Base-by-base conservation (phyloP, 2,329 filamentous ascomycete species). In the Monosporascus sp. region DNA sequence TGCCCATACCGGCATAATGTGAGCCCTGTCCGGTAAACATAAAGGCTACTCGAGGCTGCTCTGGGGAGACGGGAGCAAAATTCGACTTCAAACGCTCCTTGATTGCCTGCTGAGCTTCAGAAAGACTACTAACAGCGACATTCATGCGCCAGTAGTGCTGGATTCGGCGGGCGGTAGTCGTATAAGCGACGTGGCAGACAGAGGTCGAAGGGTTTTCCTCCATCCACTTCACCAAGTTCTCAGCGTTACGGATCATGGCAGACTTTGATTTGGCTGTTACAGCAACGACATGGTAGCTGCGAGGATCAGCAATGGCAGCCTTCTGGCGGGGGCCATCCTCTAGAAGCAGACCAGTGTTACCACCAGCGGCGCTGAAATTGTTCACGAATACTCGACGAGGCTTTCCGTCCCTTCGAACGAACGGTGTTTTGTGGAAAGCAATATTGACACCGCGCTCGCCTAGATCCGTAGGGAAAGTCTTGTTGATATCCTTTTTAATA, bases 321-420 rank as follows among this genome's bases (percentile, higher is more conserved):
- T 61, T 62, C 52, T 67, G 66, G 49, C 58, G 61, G 3, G 82
- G 82, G 0, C 74, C 81, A 56, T 88, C 85, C 63, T 88, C 83
- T 2, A 90, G 62, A 7, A 90, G 67, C 24, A 89, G 66, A 17
- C 84, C 82, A 1, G 86, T 88, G 69, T 90, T 90, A 36, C 87
- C 86, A 59, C 86, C 86, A 51, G 86, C 84, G 7, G 86, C 87
- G 57, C 81, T 82, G 64, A 88, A 89, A 71, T 87, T 88, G 72
- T 90, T 90, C 57, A 87, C 68, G 54, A 82, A 81, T 8, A 80
- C 71, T 5, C 73, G 69, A 27, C 77, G 71, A 2, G 74, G 75
- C 62, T 74, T 74, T 20, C 73, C 74, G 48, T 80, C 72, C 31
- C 68, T 71, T 49, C 83, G 74, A 55, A 62, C 62, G 68, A 82